Conservation (phyloP, 2,329 filamentous ascomycete genomes). For the Metarhizium robertsii region DNA sequence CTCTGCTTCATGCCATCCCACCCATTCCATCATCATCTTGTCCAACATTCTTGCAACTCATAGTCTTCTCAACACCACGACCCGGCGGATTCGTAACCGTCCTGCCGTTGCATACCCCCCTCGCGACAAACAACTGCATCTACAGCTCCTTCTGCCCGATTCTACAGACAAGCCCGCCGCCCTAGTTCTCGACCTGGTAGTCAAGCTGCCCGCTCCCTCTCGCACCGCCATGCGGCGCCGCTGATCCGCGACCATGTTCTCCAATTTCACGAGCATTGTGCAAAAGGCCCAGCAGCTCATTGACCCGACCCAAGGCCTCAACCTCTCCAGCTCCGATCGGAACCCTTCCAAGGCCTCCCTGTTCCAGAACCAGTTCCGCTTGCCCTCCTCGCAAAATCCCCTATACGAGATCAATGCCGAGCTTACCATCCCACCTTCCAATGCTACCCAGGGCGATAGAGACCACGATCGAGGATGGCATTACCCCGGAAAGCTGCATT, state of each 20-base stretch:
- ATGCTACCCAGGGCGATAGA: conserved; percentile 61
- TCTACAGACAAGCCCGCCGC: conserved; percentile 2
- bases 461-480: conserved; percentile 68
- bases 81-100: not conserved
- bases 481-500: conserved; percentile 84
- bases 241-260: conserved; percentile 43
- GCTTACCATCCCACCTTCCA: conserved; percentile 72
- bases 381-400: conserved; percentile 84
- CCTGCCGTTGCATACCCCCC: not conserved
- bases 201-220: not conserved
- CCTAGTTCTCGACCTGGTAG: not conserved
- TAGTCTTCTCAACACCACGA: not conserved
- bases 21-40: conserved; percentile 1
- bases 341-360: conserved; percentile 85
- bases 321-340: conserved; percentile 62
- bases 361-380: conserved; percentile 93
- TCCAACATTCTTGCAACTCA: not conserved
- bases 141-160: not conserved
- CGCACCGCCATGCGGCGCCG: conserved; percentile 30
- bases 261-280: conserved; percentile 66
- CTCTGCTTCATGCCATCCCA: not conserved
- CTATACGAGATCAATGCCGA: conserved; percentile 96
- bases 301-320: conserved; percentile 72
- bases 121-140: not conserved
- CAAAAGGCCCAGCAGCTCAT: conserved; percentile 95